Evolutionary conservation across 805 yeast genomes (phyloP), one percentile per base, ranked within the genome.

Genomic region (Kuraishia piskuri): DNA sequence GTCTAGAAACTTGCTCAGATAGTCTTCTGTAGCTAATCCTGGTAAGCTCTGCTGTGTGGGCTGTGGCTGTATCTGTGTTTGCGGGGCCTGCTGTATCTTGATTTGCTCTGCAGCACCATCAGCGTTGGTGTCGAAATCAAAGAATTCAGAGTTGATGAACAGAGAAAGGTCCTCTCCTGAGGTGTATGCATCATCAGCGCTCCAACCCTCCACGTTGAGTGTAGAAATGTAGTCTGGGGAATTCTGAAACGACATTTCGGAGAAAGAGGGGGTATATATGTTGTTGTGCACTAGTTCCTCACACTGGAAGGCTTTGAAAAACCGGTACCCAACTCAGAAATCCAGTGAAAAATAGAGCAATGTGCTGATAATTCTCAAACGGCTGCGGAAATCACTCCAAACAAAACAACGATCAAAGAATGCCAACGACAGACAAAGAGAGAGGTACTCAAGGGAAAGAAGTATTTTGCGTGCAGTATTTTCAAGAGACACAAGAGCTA

Each of bases 71-170:
- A 24, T 20, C 47, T 50, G 22, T 9, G 9, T 9, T 31, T 31
- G 40, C 24, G 46, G 46, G 37, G 14, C 26, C 40, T 23, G 51
- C 21, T 20, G 19, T 12, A 22, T 19, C 22, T 50, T 50, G 40
- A 31, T 14, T 31, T 31, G 40, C 9, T 49, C 52, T 10, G 24
- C 23, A 19, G 24, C 23, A 19, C 52, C 52, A n/a, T 22, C 50
- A 21, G 58, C 57, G 44, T 54, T 53, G 22, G 57, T 57, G 47
- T 61, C 65, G 37, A 61, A 55, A 31, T 58, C 64, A 17, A 56
- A 61, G 51, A 63, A 63, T 24, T 58, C 54, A 49, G 59, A 54
- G 57, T 62, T 59, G n/a, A 59, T 55, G 53, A 61, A 63, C 22
- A 57, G 52, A 5, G 64, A 56, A 17, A 63, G 54, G 47, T 63